A percentile compares a stretch with the other conserved stretches of the same genome.
phyloP scores from a whole-genome alignment of 306 rosid species.

The barrel medic (Medicago truncatula) region MtrunA17r5.0-ANR NC_053042.1:14019501-14020000 shows the following conservation, averaged over 20 bases:
- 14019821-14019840: no score
- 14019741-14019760: neutral
- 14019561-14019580: constrained; percentile 5
- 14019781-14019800: neutral
- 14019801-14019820: no score
- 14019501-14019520: constrained; percentile 25
- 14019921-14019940: constrained; percentile 14
- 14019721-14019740: neutral
- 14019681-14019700: constrained; percentile 5
- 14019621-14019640: constrained; percentile 5
- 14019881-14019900: neutral
- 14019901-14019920: neutral
- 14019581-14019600: constrained; percentile 3
- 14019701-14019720: neutral
- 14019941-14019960: constrained; percentile 5
- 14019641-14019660: neutral
- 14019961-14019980: neutral
- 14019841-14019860: no score
- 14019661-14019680: constrained; percentile 21
- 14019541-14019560: constrained; percentile 1
- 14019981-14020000: neutral
- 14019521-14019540: neutral
- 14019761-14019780: constrained; percentile 2
- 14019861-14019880: no score
- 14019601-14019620: constrained; percentile 22